These are phyloP conservation scores for Blastomyces parvus DNA, from an alignment of 2,329 filamentous ascomycete species.

Conservation along the genomic window DNA sequence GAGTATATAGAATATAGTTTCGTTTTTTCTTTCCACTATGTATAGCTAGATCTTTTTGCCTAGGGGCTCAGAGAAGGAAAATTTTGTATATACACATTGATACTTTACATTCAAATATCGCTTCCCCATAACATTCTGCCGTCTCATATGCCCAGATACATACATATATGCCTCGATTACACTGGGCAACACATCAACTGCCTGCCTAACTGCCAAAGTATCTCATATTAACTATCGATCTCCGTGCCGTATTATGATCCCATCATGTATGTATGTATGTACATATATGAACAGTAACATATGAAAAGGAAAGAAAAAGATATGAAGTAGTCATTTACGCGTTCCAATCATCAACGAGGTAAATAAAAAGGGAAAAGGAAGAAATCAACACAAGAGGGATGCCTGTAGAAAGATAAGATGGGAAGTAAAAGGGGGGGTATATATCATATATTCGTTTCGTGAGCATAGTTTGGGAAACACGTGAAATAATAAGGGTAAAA, in stretches of 20 bases:
- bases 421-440: not conserved
- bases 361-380: not conserved
- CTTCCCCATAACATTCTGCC: not conserved
- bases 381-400: not conserved
- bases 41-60: too few relatives aligned
- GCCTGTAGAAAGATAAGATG: not conserved
- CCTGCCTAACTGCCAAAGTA: not conserved
- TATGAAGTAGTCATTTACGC: not conserved
- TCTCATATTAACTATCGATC: not conserved
- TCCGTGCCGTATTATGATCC: not conserved
- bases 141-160: not conserved
- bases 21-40: not conserved
- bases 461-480: not conserved
- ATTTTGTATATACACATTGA: not conserved
- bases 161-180: not conserved
- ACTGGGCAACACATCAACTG: not conserved
- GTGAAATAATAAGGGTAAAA: not conserved
- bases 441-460: constrained; percentile 7
- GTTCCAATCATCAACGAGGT: constrained; percentile 1
- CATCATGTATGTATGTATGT: too few relatives aligned
- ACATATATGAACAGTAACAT: not conserved
- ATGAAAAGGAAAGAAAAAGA: not conserved
- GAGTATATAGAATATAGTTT: not conserved
- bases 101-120: not conserved
- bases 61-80: too few relatives aligned